Percentiles rank a stretch among this genome's conserved stretches.
phyloP scores from a whole-genome alignment of 2,329 filamentous ascomycete species.

The Epichloe elymi region DNA sequence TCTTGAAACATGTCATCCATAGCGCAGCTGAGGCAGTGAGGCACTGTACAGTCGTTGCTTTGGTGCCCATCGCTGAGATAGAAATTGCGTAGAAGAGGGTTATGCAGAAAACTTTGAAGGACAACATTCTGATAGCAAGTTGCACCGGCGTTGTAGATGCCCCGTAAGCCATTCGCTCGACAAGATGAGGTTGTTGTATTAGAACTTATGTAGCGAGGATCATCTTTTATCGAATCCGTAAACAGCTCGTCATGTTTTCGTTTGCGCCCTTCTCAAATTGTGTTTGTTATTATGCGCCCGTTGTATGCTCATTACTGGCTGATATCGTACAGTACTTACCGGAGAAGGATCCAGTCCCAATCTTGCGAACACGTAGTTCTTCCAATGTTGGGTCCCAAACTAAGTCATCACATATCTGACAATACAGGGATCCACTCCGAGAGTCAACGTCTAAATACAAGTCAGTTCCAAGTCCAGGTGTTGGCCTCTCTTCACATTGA shows the following conservation, averaged over 20 bases:
- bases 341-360: slow-evolving; percentile 51
- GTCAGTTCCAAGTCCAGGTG: slow-evolving; percentile 13
- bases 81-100: slow-evolving; percentile 80
- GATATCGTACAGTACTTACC: slow-evolving; percentile 27
- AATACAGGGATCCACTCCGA: slow-evolving; percentile 60
- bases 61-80: slow-evolving; percentile 87
- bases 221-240: slow-evolving; percentile 51
- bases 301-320: neutral
- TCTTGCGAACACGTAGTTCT: slow-evolving; percentile 57
- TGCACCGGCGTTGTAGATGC: slow-evolving; percentile 94
- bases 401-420: slow-evolving; percentile 70
- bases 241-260: slow-evolving; percentile 63
- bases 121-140: slow-evolving; percentile 98
- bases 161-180: slow-evolving; percentile 74
- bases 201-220: slow-evolving; percentile 60
- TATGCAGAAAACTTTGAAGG: slow-evolving; percentile 84
- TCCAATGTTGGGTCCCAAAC: slow-evolving; percentile 75
- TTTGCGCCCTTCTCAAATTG: slow-evolving; percentile 43
- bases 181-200: slow-evolving; percentile 75
- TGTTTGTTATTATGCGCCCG: neutral
- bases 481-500: neutral
- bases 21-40: slow-evolving; percentile 53
- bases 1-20: slow-evolving; percentile 65
- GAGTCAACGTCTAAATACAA: slow-evolving; percentile 57
- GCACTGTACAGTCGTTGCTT: slow-evolving; percentile 53